Conservation (phyloP, 192 early-diverging fungal species). For the Backusella circina region DNA sequence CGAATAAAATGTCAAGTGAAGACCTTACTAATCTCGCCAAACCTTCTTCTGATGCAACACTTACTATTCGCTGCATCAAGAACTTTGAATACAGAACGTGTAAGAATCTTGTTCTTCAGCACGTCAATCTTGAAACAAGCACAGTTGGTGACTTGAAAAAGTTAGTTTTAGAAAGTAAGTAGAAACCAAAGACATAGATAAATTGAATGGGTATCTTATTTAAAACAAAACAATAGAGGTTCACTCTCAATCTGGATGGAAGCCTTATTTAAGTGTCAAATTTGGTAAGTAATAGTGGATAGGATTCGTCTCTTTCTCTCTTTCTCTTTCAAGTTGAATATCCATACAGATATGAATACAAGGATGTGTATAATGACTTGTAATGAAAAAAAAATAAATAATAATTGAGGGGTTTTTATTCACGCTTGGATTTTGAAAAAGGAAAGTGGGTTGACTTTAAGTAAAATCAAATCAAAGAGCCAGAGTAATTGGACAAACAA, state of each 20-base stretch:
- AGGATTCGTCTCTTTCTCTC: background rate
- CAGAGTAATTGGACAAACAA: background rate
- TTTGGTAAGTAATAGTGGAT: slow-evolving; percentile 51
- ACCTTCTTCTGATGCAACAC: slow-evolving; percentile 48
- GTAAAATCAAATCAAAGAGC: background rate
- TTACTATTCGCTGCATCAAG: slow-evolving; percentile 87
- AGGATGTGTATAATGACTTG: background rate
- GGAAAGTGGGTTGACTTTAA: background rate
- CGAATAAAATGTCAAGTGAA: background rate
- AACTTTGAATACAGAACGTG: slow-evolving; percentile 86
- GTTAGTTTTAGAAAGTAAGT: slow-evolving; percentile 53
- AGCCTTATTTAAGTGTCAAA: slow-evolving; percentile 61
- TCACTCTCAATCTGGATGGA: slow-evolving; percentile 57
- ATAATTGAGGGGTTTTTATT: background rate
- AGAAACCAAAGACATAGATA: background rate
- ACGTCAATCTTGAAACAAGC: slow-evolving; percentile 60
- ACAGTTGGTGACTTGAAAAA: slow-evolving; percentile 64
- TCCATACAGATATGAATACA: background rate
- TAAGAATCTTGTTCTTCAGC: slow-evolving; percentile 77
- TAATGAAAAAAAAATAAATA: background rate
- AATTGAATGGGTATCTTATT: too few species aligned
- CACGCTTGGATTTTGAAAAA: background rate
- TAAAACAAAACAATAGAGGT: too few species aligned
- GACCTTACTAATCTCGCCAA: slow-evolving; percentile 42
- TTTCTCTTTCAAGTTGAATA: background rate